phyloP scores from a whole-genome alignment of 345 rosid species.

The Toxicodendron radicans region DNA sequence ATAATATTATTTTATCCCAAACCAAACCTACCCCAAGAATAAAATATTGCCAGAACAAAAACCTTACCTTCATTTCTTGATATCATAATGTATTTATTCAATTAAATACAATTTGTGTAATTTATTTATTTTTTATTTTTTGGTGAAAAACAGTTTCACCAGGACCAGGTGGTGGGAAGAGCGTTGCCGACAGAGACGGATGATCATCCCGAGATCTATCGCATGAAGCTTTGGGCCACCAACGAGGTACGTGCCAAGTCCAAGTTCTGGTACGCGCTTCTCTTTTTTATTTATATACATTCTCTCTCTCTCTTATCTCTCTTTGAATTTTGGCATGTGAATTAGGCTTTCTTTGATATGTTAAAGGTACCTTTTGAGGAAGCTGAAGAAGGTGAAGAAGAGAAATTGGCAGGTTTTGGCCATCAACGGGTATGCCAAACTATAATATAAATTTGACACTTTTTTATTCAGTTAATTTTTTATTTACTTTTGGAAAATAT shows the following conservation, averaged over 20 bases:
- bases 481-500: no score
- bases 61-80: no score
- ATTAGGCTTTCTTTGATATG: no score
- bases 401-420: constrained; percentile 56
- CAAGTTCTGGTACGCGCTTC: constrained; percentile 37
- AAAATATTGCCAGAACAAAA: no score
- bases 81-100: no score
- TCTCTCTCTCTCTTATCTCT: no score
- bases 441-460: no score
- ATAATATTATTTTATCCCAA: no score
- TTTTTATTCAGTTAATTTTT: not conserved
- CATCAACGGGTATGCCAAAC: constrained; percentile 42
- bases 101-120: not conserved
- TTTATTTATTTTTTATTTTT: not conserved
- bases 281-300: not conserved
- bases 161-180: constrained; percentile 50
- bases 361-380: constrained; percentile 52
- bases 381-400: constrained; percentile 56
- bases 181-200: constrained; percentile 37
- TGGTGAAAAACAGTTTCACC: constrained; percentile 33
- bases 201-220: constrained; percentile 44
- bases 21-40: no score
- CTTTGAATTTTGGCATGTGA: no score
- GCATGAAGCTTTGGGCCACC: constrained; percentile 56
- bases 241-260: constrained; percentile 49